These are phyloP conservation scores for Boletus sp. DNA, from an alignment of 768 basidiomycete species.

Conservation along the genomic window DNA sequence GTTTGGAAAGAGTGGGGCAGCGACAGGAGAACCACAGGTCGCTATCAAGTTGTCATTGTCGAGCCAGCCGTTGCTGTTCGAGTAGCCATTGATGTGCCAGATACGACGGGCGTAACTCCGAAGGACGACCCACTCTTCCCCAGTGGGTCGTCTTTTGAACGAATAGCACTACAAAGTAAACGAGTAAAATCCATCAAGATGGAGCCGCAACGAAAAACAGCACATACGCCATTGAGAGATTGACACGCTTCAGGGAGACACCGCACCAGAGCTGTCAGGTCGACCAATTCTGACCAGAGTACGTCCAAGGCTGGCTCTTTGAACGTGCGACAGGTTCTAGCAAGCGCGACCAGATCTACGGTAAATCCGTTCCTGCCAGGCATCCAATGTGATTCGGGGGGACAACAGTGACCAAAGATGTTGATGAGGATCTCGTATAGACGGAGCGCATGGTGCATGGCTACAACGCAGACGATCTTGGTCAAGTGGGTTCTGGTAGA, in stretches of 20 bases:
- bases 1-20: slow-evolving; percentile 1
- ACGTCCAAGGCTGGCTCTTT: slow-evolving; percentile 8
- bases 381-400: background rate
- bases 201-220: background rate
- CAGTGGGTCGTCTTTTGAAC: background rate
- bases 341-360: background rate
- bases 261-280: background rate
- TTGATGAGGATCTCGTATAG: slow-evolving; percentile 2
- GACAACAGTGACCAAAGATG: background rate
- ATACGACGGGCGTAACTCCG: slow-evolving; percentile 1
- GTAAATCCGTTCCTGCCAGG: background rate
- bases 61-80: background rate
- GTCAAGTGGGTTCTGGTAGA: no score
- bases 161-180: background rate
- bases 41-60: background rate
- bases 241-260: slow-evolving; percentile 1
- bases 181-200: background rate
- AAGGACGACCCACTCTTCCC: slow-evolving; percentile 6
- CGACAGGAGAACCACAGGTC: background rate
- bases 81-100: background rate
- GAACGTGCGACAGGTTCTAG: slow-evolving; percentile 3
- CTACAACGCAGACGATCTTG: no score
- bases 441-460: slow-evolving; percentile 6
- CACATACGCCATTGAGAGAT: background rate
- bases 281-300: slow-evolving; percentile 3